Percentiles rank a stretch among this genome's conserved stretches.
These are phyloP conservation scores for Ormosia emarginata DNA, from an alignment of 306 rosid genomes.

Conservation along the genomic window DNA sequence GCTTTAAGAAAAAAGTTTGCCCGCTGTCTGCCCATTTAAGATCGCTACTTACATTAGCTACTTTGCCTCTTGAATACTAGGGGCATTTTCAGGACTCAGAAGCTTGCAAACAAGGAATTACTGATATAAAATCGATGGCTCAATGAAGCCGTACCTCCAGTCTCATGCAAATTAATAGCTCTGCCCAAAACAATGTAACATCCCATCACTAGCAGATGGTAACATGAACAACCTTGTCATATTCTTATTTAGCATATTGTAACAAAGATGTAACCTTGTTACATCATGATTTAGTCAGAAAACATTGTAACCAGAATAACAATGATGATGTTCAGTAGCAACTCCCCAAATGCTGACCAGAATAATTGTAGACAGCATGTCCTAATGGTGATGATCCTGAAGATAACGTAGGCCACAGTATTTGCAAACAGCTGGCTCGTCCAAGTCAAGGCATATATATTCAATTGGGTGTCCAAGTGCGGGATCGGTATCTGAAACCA, in stretches of 20 bases:
- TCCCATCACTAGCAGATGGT: slow-evolving; percentile 5
- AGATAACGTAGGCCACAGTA: slow-evolving; percentile 80
- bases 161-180: slow-evolving; percentile 8
- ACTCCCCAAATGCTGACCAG: slow-evolving; percentile 18
- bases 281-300: slow-evolving; percentile 26
- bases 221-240: slow-evolving; percentile 30
- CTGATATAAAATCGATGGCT: not conserved
- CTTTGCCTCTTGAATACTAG: not conserved
- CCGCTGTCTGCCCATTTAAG: not conserved
- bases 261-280: slow-evolving; percentile 21
- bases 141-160: not conserved
- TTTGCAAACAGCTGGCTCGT: slow-evolving; percentile 85
- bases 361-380: slow-evolving; percentile 6
- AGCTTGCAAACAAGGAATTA: not conserved
- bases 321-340: slow-evolving; percentile 23
- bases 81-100: not conserved
- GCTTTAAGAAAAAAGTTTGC: not conserved
- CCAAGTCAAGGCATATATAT: slow-evolving; percentile 78
- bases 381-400: slow-evolving; percentile 84
- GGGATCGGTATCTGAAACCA: slow-evolving; percentile 62
- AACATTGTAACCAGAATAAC: slow-evolving; percentile 15
- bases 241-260: slow-evolving; percentile 46
- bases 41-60: not conserved
- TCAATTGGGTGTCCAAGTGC: slow-evolving; percentile 97
- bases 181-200: not conserved